Conservation (phyloP, 1,284 basidiomycete species). For the Phylloporus sp. region DNA sequence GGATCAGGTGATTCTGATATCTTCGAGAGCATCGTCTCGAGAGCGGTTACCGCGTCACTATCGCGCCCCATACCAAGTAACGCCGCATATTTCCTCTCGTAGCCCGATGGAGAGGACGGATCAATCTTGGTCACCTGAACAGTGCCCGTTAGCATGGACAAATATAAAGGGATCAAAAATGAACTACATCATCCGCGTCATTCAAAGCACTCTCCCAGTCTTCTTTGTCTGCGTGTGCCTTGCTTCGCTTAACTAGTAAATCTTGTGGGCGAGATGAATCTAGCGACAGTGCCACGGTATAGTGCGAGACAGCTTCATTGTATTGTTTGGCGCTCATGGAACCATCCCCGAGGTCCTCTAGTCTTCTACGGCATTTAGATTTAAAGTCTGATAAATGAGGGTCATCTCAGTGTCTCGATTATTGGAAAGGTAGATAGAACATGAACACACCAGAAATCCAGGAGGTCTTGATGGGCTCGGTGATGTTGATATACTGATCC, state of each 20-base stretch:
- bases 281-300: slow-evolving; percentile 4
- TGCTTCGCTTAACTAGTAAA: not conserved
- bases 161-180: not conserved
- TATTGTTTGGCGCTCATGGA: not conserved
- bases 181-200: not conserved
- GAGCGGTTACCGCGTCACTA: not conserved
- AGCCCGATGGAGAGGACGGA: not conserved
- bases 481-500: too few species aligned
- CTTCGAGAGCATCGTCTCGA: not conserved
- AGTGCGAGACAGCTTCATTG: not conserved
- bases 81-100: not conserved
- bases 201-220: not conserved
- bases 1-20: not conserved
- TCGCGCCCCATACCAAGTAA: not conserved
- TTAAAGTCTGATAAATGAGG: not conserved
- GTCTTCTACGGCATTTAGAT: not conserved
- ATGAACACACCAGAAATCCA: too few species aligned
- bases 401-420: too few species aligned
- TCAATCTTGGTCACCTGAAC: not conserved
- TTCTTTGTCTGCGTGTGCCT: not conserved
- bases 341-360: not conserved
- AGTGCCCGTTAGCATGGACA: not conserved
- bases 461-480: too few species aligned
- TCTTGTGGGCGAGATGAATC: not conserved
- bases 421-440: too few species aligned